Base-by-base conservation (phyloP, 1,284 basidiomycete species). In the Leccinum ponderosum region DNA sequence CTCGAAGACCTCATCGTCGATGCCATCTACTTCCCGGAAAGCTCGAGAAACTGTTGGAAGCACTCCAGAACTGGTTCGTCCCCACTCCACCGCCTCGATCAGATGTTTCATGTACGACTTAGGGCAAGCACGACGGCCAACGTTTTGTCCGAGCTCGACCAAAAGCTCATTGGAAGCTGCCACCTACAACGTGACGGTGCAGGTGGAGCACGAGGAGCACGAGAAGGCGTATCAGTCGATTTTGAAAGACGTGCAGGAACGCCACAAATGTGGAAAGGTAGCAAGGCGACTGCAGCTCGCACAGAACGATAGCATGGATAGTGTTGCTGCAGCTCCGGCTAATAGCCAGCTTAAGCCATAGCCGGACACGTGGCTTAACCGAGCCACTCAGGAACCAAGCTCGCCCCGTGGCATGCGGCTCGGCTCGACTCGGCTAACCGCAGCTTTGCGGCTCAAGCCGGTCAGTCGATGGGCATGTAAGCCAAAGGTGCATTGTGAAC, bases 1-100 rank as follows among this genome's bases (percentile, higher is more conserved):
- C 85, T 98, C 3, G 97, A 98, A 74, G 95, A 98, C 74, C 83
- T 97, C 64, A 91, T 98, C 73, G 98, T 99, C 73, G 95, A 98
- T 69, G 89, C 90, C 8, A 94, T 98, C 72, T 98, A 98, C 74
- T 87, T 93, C 85, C 86, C 0, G 86, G 85, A 2, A 86, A 87
- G 65, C 71, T 94, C 14, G 83, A 86, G 55, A 74, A 75, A 9
- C 71, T 95, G 1, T 77, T 92, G 44, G 74, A 75, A 1, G 84
- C 87, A 0, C 78, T 95, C 47, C 79, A 86, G 66, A 83, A 85
- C 62, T 95, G 94, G 93, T 93, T 55, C 65, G 87, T 76, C 15
- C 31, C 29, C n/a, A 66, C 48, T 47, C 12, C 6, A 8, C 5
- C 37, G 37, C 15, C 47, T 35, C 8, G 33, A 33, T 58, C 20